A percentile compares a stretch with the other conserved stretches of the same genome.
phyloP scores from a whole-genome alignment of 768 basidiomycete genomes.

The Termitomyces sp. region DNA sequence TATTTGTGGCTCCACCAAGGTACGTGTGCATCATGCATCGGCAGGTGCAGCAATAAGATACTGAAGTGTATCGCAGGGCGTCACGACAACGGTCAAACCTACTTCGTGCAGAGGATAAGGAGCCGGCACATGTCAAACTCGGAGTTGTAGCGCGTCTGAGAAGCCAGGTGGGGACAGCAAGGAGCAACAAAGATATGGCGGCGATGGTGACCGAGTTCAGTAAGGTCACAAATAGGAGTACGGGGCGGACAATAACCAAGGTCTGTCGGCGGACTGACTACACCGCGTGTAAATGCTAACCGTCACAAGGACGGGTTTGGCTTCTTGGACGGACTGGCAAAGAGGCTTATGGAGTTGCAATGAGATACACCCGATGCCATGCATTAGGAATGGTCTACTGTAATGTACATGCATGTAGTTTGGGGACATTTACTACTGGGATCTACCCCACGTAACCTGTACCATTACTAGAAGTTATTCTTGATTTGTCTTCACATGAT shows the following conservation, averaged over 20 bases:
- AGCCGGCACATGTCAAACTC: constrained; percentile 52
- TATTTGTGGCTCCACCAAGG: constrained; percentile 53
- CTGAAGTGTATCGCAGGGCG: constrained; percentile 5
- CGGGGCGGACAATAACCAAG: constrained; percentile 72
- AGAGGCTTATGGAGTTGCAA: constrained; percentile 42
- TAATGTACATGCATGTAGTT: neutral
- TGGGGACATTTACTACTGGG: constrained; percentile 1
- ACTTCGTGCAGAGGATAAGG: constrained; percentile 34
- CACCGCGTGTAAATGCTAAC: neutral
- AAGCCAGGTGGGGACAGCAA: constrained; percentile 47
- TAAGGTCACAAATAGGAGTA: constrained; percentile 62
- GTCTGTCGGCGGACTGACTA: constrained; percentile 20
- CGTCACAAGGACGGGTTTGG: constrained; percentile 53
- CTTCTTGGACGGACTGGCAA: constrained; percentile 61
- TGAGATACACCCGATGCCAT: neutral
- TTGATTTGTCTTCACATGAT: too few relatives aligned
- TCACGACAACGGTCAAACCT: constrained; percentile 31
- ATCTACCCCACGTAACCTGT: constrained; percentile 8
- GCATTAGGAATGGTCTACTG: neutral
- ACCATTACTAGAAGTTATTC: neutral
- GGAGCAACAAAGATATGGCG: constrained; percentile 55
- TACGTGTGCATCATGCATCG: constrained; percentile 22
- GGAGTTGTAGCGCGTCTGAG: constrained; percentile 57
- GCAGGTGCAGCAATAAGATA: neutral
- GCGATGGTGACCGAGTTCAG: constrained; percentile 69